Base-by-base conservation (phyloP, 257 asterid species). In the Lavandula angustifolia region DNA sequence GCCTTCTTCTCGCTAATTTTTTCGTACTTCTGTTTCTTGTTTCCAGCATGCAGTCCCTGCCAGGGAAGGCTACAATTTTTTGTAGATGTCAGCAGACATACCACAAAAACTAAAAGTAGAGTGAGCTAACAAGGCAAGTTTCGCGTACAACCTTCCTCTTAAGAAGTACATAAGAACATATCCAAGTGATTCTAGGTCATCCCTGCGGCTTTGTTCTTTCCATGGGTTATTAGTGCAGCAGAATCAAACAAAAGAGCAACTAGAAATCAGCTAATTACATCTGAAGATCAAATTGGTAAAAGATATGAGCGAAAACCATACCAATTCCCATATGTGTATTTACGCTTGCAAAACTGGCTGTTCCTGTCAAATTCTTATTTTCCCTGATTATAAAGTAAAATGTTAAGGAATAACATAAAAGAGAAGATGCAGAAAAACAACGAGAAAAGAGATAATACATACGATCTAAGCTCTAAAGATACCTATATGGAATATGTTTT, bases 281-380 rank as follows among this genome's bases (percentile, higher is more conserved):
- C 57, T 62, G 27, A 68, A 56, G 16, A 57, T 60, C 42, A 48
- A 48, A 67, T 18, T 12, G 48, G 71, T 17, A 58, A 64, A 57
- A 63, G 57, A 29, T 13, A 64, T n/a, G 32, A 47, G 46, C 37
- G 46, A 42, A 46, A 37, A 63, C 70, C 94, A 46, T 85, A 88
- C 98, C 95, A 55, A 91, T 85, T 81, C 97, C 97, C 64, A 91
- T 91, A 78, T 91, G 97, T 33, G 98, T 91, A 75, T 89, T 92
- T 87, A 89, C 86, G 80, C 98, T 92, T 32, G 98, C 97, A 76
- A 86, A 91, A 83, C 95, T 80, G 60, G 92, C 98, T 68, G 98
- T 88, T 80, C 96, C 98, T 6, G 94, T 91, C 87, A 91, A 80
- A 75, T 86, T 91, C 87, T 91, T 91, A 76, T 91, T 91, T 76